Percentiles rank a stretch among this genome's conserved stretches.
Conservation (phyloP, 352 stramenopile species). For the Pythium biforme region DNA sequence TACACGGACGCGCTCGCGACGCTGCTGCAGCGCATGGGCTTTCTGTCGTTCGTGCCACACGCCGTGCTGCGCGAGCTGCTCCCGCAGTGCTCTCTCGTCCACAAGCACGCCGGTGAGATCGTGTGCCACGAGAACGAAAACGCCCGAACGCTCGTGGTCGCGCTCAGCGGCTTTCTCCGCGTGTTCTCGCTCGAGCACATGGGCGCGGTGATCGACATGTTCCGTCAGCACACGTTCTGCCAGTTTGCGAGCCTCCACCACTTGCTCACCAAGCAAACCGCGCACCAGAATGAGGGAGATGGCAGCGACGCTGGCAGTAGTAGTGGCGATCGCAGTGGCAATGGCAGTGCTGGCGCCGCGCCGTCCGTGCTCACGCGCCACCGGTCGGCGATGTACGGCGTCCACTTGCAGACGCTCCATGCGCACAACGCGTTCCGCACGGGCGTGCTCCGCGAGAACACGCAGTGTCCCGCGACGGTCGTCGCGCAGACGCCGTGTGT, state of each 20-base stretch:
- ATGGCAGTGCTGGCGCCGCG: neutral
- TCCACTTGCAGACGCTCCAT: slow-evolving; percentile 60
- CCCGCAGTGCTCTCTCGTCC: slow-evolving; percentile 28
- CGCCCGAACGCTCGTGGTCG: slow-evolving; percentile 34
- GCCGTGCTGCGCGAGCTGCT: slow-evolving; percentile 48
- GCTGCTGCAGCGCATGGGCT: slow-evolving; percentile 43
- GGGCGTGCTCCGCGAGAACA: slow-evolving; percentile 42
- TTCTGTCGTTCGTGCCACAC: slow-evolving; percentile 36
- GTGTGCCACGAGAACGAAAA: slow-evolving; percentile 49
- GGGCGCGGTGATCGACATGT: slow-evolving; percentile 55
- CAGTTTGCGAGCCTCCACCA: slow-evolving; percentile 34
- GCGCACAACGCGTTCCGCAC: slow-evolving; percentile 53
- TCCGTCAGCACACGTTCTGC: slow-evolving; percentile 59
- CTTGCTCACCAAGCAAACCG: slow-evolving; percentile 23
- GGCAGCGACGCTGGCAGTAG: neutral
- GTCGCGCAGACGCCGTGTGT: slow-evolving; percentile 57
- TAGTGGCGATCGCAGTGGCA: neutral
- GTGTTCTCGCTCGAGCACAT: slow-evolving; percentile 70
- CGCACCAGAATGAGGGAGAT: slow-evolving; percentile 17
- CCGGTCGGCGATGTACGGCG: slow-evolving; percentile 42
- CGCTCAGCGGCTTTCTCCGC: slow-evolving; percentile 52
- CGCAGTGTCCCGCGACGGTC: slow-evolving; percentile 45
- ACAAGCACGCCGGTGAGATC: slow-evolving; percentile 46
- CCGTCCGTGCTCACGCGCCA: slow-evolving; percentile 24
- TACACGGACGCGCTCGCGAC: slow-evolving; percentile 31